A percentile compares a stretch with the other conserved stretches of the same genome.
phyloP scores from a whole-genome alignment of 75 land plant genomes.

The Azolla pinnata region DNA sequence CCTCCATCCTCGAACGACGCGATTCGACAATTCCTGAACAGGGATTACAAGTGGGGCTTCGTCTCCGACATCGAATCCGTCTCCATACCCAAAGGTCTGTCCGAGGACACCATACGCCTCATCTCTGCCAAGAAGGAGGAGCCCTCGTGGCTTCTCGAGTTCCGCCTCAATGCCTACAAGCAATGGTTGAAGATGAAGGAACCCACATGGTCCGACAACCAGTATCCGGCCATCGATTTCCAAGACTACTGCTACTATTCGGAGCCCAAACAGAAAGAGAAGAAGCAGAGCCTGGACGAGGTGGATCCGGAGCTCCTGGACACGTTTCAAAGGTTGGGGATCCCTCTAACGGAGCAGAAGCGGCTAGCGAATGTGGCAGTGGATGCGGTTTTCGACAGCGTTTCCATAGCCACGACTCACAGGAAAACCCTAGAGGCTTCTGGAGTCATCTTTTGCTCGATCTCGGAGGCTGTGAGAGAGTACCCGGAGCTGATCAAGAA shows the following conservation, averaged over 20 bases:
- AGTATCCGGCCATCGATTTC: constrained; percentile 64
- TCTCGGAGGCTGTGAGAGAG: constrained; percentile 86
- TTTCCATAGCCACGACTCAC: constrained; percentile 98
- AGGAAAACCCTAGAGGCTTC: constrained; percentile 62
- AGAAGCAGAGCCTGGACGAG: constrained; percentile 83
- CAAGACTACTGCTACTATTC: constrained; percentile 80
- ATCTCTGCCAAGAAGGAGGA: constrained; percentile 79
- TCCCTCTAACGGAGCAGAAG: constrained; percentile 88
- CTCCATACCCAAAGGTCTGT: constrained; percentile 89
- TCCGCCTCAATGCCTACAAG: constrained; percentile 62
- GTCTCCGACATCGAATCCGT: constrained; percentile 68
- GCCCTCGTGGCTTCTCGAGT: constrained; percentile 91
- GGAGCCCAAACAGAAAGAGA: constrained; percentile 79
- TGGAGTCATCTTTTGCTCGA: constrained; percentile 95
- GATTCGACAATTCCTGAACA: constrained; percentile 53
- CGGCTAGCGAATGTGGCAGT: constrained; percentile 94
- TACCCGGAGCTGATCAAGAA: constrained; percentile 82
- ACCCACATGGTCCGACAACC: constrained; percentile 86
- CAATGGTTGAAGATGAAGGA: constrained; percentile 76
- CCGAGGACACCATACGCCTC: constrained; percentile 67
- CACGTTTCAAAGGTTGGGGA: constrained; percentile 68
- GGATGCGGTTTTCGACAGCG: constrained; percentile 93
- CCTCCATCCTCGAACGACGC: constrained; percentile 46
- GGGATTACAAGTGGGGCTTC: constrained; percentile 80
- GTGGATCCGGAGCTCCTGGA: constrained; percentile 79